phyloP scores from a whole-genome alignment of 495 filamentous ascomycete genomes.

The Daldinia bambusicola region DNA sequence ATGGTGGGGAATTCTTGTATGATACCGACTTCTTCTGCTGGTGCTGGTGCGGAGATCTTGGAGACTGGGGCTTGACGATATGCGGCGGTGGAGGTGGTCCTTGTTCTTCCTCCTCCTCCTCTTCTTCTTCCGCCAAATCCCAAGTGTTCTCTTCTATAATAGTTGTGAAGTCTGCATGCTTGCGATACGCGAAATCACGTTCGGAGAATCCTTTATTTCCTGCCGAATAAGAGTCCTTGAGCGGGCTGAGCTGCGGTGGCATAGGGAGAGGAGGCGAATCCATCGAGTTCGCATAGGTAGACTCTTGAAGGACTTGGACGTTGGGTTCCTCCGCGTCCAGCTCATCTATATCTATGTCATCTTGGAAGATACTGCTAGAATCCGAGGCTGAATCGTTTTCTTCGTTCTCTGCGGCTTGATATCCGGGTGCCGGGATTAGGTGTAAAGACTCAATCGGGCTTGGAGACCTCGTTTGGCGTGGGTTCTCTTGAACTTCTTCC shows the following conservation, averaged over 20 bases:
- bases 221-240: slow-evolving; percentile 58
- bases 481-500: slow-evolving; percentile 19
- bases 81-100: slow-evolving; percentile 50
- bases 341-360: slow-evolving; percentile 61
- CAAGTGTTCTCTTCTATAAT: slow-evolving; percentile 59
- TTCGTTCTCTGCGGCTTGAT: slow-evolving; percentile 49
- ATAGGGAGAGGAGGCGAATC: slow-evolving; percentile 49
- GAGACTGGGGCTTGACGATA: slow-evolving; percentile 37
- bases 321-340: slow-evolving; percentile 60
- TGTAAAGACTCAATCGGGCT: slow-evolving; percentile 47
- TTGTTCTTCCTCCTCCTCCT: slow-evolving; percentile 37
- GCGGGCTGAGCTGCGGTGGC: slow-evolving; percentile 57
- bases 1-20: slow-evolving; percentile 25
- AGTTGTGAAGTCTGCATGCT: slow-evolving; percentile 52
- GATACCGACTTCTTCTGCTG: slow-evolving; percentile 20
- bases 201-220: slow-evolving; percentile 52
- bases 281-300: slow-evolving; percentile 47
- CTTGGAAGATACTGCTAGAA: slow-evolving; percentile 63
- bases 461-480: slow-evolving; percentile 22
- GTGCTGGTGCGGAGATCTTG: slow-evolving; percentile 9
- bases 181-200: slow-evolving; percentile 28
- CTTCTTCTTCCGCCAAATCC: slow-evolving; percentile 47
- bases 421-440: slow-evolving; percentile 47
- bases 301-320: slow-evolving; percentile 60
- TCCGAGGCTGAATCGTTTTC: slow-evolving; percentile 53